A percentile compares a stretch with the other conserved stretches of the same genome.
Conservation (phyloP, 176 grass and related monocot species). For the Typha latifolia region DNA sequence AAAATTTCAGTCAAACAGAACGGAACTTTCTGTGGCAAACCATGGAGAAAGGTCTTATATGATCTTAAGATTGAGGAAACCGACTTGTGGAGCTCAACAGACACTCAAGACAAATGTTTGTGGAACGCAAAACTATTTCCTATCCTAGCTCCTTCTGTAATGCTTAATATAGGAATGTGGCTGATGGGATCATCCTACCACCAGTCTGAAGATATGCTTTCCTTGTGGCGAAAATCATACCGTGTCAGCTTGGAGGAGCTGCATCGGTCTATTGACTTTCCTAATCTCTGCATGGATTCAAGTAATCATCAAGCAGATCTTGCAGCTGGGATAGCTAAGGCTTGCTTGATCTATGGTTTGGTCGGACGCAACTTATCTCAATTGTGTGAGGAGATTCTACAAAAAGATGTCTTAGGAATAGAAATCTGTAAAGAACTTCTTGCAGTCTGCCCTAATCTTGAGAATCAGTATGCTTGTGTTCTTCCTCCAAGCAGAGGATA, state of each 20-base stretch:
- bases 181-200: slow-evolving; percentile 50
- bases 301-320: slow-evolving; percentile 62
- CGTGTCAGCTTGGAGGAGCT: slow-evolving; percentile 85
- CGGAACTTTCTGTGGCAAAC: slow-evolving; percentile 84
- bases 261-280: slow-evolving; percentile 61
- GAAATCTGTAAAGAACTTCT: slow-evolving; percentile 63
- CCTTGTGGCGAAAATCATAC: slow-evolving; percentile 52
- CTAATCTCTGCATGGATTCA: slow-evolving; percentile 46
- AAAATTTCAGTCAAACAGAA: slow-evolving; percentile 44
- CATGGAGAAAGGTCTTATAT: slow-evolving; percentile 70
- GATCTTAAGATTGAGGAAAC: slow-evolving; percentile 57
- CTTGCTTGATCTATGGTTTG: slow-evolving; percentile 69
- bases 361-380: slow-evolving; percentile 68
- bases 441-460: slow-evolving; percentile 32
- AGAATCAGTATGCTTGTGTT: slow-evolving; percentile 36
- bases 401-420: slow-evolving; percentile 32
- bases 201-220: slow-evolving; percentile 31
- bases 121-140: slow-evolving; percentile 90
- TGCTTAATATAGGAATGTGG: slow-evolving; percentile 70
- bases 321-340: slow-evolving; percentile 52
- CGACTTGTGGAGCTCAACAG: slow-evolving; percentile 49
- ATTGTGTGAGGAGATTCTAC: slow-evolving; percentile 64
- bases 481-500: slow-evolving; percentile 82
- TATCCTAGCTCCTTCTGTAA: slow-evolving; percentile 51
- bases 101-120: slow-evolving; percentile 53